Conservation (phyloP, 2,329 filamentous ascomycete genomes). For the Nothopassalora personata region DNA sequence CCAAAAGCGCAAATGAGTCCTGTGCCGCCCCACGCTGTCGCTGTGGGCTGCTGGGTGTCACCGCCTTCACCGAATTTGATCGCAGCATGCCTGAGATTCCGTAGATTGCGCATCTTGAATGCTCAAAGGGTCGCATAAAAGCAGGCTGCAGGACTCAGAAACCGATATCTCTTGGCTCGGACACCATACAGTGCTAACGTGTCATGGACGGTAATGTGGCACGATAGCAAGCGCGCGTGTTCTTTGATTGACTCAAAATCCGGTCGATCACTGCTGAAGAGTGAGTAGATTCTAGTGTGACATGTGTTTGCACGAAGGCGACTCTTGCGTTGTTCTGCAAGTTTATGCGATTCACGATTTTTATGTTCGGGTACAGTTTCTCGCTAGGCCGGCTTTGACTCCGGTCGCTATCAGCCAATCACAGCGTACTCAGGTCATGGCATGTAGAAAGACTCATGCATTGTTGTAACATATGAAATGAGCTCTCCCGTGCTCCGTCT, state of each 20-base stretch:
- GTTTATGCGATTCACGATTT: not conserved
- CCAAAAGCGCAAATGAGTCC: constrained; percentile 82
- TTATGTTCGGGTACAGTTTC: not conserved
- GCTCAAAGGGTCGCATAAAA: not conserved
- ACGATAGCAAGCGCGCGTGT: not conserved
- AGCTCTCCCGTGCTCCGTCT: not conserved
- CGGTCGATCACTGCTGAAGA: not conserved
- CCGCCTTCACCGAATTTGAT: constrained; percentile 54
- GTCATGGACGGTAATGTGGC: not conserved
- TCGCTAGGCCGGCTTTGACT: not conserved
- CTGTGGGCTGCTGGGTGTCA: constrained; percentile 56
- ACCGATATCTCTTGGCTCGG: not conserved
- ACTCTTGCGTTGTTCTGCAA: not conserved
- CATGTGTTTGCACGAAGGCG: not conserved
- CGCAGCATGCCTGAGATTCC: constrained; percentile 65
- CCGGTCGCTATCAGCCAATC: not conserved
- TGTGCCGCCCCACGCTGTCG: constrained; percentile 78
- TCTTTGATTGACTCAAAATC: not conserved
- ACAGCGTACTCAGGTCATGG: not conserved
- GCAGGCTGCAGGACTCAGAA: not conserved
- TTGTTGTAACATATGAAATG: constrained; percentile 1
- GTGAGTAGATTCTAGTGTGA: not conserved
- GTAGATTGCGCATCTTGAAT: constrained; percentile 74
- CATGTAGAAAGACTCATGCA: not conserved
- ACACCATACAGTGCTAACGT: not conserved